Evolutionary conservation across 2,329 filamentous ascomycete genomes (phyloP).

Genomic region (Microcyclospora pomicola): DNA sequence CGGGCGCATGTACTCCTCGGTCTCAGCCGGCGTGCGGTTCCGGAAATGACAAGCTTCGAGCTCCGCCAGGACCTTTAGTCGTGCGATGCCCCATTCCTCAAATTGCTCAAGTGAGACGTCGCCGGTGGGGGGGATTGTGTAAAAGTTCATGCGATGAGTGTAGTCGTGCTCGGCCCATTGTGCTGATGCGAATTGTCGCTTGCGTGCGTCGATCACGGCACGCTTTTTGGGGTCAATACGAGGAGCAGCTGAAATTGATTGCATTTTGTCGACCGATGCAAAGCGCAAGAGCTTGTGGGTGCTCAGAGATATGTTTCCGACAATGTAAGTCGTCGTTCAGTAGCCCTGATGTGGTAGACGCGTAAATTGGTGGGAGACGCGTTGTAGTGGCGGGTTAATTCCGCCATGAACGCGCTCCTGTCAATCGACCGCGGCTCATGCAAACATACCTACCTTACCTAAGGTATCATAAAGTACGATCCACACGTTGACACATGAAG

Average conservation of each 20-base stretch:
- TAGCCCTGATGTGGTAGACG: too few species aligned
- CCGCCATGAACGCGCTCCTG: too few species aligned
- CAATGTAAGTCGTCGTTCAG: too few species aligned
- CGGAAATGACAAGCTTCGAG: conserved; percentile 91
- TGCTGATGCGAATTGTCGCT: conserved; percentile 71
- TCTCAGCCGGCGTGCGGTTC: conserved; percentile 75
- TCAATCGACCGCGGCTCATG: too few species aligned
- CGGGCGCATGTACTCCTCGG: conserved; percentile 66
- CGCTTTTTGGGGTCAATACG: conserved; percentile 57
- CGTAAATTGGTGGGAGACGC: too few species aligned
- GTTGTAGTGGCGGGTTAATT: too few species aligned
- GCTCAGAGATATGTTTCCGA: too few species aligned
- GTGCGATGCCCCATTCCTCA: conserved; percentile 95
- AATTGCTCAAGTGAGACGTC: conserved; percentile 96
- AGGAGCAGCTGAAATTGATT: conserved; percentile 15
- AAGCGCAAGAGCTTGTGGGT: too few species aligned
- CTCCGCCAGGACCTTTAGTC: conserved; percentile 73
- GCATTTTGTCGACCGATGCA: conserved; percentile 9
- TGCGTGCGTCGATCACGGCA: conserved; percentile 62
- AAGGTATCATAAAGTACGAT: too few species aligned
- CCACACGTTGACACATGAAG: too few species aligned
- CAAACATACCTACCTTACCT: too few species aligned
- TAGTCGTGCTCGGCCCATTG: conserved; percentile 68
- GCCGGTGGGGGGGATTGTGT: conserved; percentile 70
- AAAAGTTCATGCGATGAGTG: conserved; percentile 81